These are phyloP conservation scores for Penicillium sp. DNA, from an alignment of 2,329 filamentous ascomycete genomes.

Conservation along the genomic window DNA sequence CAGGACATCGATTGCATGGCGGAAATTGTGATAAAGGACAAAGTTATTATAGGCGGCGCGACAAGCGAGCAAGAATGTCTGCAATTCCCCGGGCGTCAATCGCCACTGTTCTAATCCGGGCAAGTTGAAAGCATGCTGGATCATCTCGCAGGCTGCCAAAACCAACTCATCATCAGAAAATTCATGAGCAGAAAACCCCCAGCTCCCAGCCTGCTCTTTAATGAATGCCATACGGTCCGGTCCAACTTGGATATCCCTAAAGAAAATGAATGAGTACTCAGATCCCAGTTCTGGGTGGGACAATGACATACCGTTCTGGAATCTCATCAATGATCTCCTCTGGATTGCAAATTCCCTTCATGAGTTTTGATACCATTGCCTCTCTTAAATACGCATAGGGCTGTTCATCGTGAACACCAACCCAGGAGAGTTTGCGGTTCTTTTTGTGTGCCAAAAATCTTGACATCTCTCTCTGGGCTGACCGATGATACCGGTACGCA, in stretches of 20 bases:
- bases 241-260: constrained; percentile 58
- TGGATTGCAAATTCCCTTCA: constrained; percentile 79
- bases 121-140: constrained; percentile 78
- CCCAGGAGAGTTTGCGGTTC: constrained; percentile 83
- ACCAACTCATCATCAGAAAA: constrained; percentile 88
- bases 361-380: constrained; percentile 83
- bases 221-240: constrained; percentile 62
- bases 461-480: constrained; percentile 67
- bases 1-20: constrained; percentile 91
- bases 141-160: constrained; percentile 77
- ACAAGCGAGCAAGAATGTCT: constrained; percentile 79
- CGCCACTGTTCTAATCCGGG: constrained; percentile 76
- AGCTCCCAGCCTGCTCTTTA: constrained; percentile 65
- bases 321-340: constrained; percentile 58
- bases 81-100: constrained; percentile 75
- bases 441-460: constrained; percentile 66
- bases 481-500: constrained; percentile 74
- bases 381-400: constrained; percentile 86
- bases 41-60: constrained; percentile 94
- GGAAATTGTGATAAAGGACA: constrained; percentile 96
- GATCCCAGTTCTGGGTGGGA: background rate
- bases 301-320: constrained; percentile 44
- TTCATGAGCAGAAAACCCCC: constrained; percentile 85
- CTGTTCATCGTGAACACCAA: constrained; percentile 76
- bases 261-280: background rate